Percentiles rank a stretch among this genome's conserved stretches.
Evolutionary conservation across 108 stramenopile species (phyloP).

Genomic region (Nitzschia sp.): DNA sequence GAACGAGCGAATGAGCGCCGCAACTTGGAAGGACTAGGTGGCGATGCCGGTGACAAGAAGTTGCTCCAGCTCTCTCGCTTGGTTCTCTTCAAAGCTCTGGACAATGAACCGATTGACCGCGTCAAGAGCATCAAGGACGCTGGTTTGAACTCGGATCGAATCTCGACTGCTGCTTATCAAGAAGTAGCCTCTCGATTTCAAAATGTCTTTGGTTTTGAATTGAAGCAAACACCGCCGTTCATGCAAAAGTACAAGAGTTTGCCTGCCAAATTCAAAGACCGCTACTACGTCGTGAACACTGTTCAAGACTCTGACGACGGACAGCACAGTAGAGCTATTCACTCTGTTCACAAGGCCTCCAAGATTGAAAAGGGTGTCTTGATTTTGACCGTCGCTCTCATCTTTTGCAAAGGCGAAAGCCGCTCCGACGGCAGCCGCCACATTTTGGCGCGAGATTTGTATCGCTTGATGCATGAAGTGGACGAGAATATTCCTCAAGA

Average conservation of each 20-base stretch:
- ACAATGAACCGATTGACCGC: conserved; percentile 76
- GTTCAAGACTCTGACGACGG: conserved; percentile 60
- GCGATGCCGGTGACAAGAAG: conserved; percentile 54
- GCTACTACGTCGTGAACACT: conserved; percentile 71
- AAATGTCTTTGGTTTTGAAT: conserved; percentile 80
- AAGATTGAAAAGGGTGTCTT: conserved; percentile 70
- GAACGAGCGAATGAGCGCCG: conserved; percentile 46
- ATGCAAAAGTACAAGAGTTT: conserved; percentile 60
- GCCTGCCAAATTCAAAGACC: conserved; percentile 66
- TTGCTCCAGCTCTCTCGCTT: conserved; percentile 58
- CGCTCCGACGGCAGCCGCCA: conserved; percentile 57
- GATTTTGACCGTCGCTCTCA: conserved; percentile 71
- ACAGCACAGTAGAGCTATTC: conserved; percentile 63
- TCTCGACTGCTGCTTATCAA: conserved; percentile 53
- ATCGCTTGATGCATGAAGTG: conserved; percentile 65
- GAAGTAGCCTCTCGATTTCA: conserved; percentile 61
- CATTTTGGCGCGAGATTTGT: conserved; percentile 70
- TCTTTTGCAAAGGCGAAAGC: conserved; percentile 80
- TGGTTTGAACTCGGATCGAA: conserved; percentile 39
- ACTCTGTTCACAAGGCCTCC: conserved; percentile 50
- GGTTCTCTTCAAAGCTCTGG: conserved; percentile 75
- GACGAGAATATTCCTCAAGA: conserved; percentile 81
- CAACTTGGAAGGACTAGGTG: conserved; percentile 56
- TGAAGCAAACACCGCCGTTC: conserved; percentile 49
- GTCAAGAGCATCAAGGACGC: conserved; percentile 71